Evolutionary conservation across 495 filamentous ascomycete species (phyloP).

Genomic region (Talaromyces liani): DNA sequence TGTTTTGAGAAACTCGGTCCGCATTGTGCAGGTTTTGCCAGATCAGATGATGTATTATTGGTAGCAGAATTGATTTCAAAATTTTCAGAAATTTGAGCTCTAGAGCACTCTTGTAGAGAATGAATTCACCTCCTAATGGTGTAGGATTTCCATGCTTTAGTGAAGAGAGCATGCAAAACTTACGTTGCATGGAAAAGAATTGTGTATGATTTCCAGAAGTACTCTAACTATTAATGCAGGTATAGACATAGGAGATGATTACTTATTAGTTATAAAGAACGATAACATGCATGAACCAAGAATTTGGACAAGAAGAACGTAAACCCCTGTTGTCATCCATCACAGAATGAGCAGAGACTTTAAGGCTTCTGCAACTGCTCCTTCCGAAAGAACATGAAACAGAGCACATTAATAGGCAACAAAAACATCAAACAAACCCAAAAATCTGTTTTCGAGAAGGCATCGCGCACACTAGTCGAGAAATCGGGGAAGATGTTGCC

Average conservation of each 20-base stretch:
- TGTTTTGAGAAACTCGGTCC: not conserved
- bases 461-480: constrained; percentile 30
- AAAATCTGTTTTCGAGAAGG: constrained; percentile 42
- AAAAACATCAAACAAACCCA: constrained; percentile 51
- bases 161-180: not conserved
- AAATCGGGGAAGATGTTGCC: constrained; percentile 60
- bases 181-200: not conserved
- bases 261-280: not conserved
- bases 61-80: not conserved
- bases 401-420: constrained; percentile 49
- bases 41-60: constrained; percentile 2
- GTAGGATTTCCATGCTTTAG: too few species aligned
- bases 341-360: not conserved
- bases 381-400: constrained; percentile 56
- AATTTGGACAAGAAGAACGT: not conserved
- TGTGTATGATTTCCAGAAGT: not conserved
- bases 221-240: not conserved
- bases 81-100: too few species aligned
- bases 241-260: not conserved
- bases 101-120: too few species aligned
- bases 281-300: not conserved
- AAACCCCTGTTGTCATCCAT: not conserved
- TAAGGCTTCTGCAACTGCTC: constrained; percentile 58
- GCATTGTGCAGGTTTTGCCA: not conserved
- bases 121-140: too few species aligned